A percentile compares a stretch with the other conserved stretches of the same genome.
Evolutionary conservation across 495 filamentous ascomycete genomes (phyloP).

Genomic region (Neurospora africana): DNA sequence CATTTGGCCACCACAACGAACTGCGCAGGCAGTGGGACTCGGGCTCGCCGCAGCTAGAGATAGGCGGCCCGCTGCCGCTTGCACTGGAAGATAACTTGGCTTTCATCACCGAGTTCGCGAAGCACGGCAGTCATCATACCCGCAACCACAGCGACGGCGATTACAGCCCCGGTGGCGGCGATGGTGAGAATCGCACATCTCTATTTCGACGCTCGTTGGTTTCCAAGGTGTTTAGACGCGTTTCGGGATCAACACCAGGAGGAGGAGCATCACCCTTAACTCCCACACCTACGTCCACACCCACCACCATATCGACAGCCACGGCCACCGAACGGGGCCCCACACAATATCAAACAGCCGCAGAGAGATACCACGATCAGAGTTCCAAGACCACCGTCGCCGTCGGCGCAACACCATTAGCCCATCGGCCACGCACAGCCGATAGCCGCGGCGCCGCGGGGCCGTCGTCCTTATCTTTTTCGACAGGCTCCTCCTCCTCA

Average conservation of each 20-base stretch:
- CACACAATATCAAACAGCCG: neutral
- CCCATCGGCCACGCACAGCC: neutral
- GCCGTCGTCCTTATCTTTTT: neutral
- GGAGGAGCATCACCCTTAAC: neutral
- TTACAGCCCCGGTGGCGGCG: neutral
- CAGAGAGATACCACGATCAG: neutral
- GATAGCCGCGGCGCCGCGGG: neutral
- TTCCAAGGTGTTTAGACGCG: constrained; percentile 4
- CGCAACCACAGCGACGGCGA: neutral
- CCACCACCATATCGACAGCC: neutral
- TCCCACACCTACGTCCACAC: neutral
- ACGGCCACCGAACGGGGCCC: neutral
- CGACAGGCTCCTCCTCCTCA: neutral
- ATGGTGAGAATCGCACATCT: neutral
- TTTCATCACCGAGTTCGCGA: neutral
- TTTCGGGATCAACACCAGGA: neutral
- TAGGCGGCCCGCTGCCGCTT: neutral
- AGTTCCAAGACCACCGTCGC: neutral
- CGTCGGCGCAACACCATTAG: neutral
- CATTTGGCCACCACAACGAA: neutral
- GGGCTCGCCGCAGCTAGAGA: neutral
- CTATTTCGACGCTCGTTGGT: constrained; percentile 7
- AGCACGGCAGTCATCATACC: neutral
- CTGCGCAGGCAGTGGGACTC: neutral
- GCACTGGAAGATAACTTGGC: neutral